These are phyloP conservation scores for Symbiodinium pilosum DNA, from an alignment of 73 alveolate species.

Conservation along the genomic window DNA sequence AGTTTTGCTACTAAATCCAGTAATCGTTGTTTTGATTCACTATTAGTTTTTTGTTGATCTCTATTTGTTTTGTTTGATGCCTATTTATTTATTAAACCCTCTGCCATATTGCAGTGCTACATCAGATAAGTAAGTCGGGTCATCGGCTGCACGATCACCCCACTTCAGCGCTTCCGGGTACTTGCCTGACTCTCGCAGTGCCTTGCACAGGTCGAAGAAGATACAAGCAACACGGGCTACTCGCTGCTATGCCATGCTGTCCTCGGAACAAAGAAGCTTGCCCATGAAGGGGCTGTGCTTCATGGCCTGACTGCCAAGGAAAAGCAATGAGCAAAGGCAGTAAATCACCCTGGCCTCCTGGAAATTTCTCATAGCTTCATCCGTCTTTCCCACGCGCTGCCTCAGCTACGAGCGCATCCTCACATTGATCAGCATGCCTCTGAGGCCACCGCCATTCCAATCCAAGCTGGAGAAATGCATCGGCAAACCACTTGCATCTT, in stretches of 20 bases:
- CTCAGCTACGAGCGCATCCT: neutral
- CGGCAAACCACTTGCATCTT: neutral
- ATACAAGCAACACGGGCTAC: neutral
- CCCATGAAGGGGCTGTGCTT: slow-evolving; percentile 1
- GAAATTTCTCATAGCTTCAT: neutral
- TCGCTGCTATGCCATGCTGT: neutral
- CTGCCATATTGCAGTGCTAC: neutral
- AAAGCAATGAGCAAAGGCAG: neutral
- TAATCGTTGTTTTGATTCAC: no score
- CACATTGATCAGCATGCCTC: neutral
- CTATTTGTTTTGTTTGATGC: no score
- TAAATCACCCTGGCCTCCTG: neutral
- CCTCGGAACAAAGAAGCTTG: slow-evolving; percentile 14
- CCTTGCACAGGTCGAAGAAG: no score
- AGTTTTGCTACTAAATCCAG: no score
- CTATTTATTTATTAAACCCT: no score
- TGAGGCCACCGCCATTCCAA: neutral
- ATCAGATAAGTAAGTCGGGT: no score
- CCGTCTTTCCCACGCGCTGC: neutral
- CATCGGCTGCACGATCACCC: neutral
- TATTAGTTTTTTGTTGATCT: no score
- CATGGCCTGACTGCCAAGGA: neutral
- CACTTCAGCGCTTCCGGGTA: neutral
- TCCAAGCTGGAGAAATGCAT: neutral
- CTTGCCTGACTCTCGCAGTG: neutral